phyloP scores from a whole-genome alignment of 2,329 filamentous ascomycete species.

The Rhinocladiella similis region DNA sequence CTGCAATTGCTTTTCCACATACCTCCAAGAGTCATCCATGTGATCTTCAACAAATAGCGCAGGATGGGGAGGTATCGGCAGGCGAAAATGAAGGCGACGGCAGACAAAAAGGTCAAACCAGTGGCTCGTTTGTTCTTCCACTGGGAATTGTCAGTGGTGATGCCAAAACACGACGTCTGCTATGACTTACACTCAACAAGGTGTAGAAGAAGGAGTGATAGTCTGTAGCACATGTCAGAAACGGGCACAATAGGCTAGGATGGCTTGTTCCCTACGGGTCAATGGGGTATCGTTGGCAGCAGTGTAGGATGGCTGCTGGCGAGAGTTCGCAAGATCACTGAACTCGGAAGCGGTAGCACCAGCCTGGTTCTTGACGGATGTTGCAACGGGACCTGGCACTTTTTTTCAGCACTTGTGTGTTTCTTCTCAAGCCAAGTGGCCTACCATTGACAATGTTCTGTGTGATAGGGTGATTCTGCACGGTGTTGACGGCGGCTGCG shows the following conservation, averaged over 20 bases:
- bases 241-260: not conserved
- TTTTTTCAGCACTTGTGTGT: slow-evolving; percentile 1
- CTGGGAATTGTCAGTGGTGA: slow-evolving; percentile 35
- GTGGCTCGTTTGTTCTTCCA: slow-evolving; percentile 68
- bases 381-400: slow-evolving; percentile 54
- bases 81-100: slow-evolving; percentile 61
- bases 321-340: slow-evolving; percentile 56
- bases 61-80: slow-evolving; percentile 63
- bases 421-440: not conserved
- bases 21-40: slow-evolving; percentile 61
- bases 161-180: not conserved
- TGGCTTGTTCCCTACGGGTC: slow-evolving; percentile 51
- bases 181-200: slow-evolving; percentile 56
- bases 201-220: slow-evolving; percentile 69
- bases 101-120: slow-evolving; percentile 58
- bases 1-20: slow-evolving; percentile 33
- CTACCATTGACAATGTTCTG: slow-evolving; percentile 41
- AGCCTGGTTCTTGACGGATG: slow-evolving; percentile 58
- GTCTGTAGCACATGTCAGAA: slow-evolving; percentile 40
- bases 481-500: slow-evolving; percentile 48
- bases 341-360: slow-evolving; percentile 59
- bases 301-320: slow-evolving; percentile 53
- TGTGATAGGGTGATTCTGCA: slow-evolving; percentile 51
- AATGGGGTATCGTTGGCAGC: slow-evolving; percentile 62
- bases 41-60: slow-evolving; percentile 61